A percentile compares a stretch with the other conserved stretches of the same genome.
Evolutionary conservation across 1,139 yeast species (phyloP).

Genomic region (Candida gigantensis): DNA sequence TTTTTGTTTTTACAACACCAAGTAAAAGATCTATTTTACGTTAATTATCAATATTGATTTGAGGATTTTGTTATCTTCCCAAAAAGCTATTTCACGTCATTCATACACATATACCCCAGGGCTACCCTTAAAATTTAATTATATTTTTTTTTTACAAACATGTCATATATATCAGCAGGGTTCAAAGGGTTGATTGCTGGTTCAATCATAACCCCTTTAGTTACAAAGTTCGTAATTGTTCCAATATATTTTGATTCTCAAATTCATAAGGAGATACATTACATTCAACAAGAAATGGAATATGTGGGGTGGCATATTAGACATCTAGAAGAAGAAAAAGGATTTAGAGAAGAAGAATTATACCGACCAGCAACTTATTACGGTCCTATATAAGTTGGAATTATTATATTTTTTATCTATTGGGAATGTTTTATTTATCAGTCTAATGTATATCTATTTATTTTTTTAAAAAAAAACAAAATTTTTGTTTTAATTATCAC

Average conservation of each 20-base stretch:
- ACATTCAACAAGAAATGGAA: slow-evolving; percentile 35
- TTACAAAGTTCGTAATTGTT: slow-evolving; percentile 27
- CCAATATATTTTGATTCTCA: slow-evolving; percentile 28
- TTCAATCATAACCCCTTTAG: slow-evolving; percentile 30
- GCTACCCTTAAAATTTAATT: too few species aligned
- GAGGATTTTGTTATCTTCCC: too few species aligned
- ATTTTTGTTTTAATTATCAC: slow-evolving; percentile 1
- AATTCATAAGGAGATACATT: slow-evolving; percentile 31
- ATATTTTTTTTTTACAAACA: slow-evolving; percentile 2
- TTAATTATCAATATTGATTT: too few species aligned
- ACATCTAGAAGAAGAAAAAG: slow-evolving; percentile 32
- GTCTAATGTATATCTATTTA: neutral
- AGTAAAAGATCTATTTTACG: too few species aligned
- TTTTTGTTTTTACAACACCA: too few species aligned
- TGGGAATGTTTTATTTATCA: neutral
- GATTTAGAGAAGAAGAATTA: slow-evolving; percentile 29
- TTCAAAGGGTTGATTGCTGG: slow-evolving; percentile 31
- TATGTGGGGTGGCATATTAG: slow-evolving; percentile 43
- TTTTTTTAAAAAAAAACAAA: too few species aligned
- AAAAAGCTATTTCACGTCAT: too few species aligned
- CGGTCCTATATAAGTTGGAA: slow-evolving; percentile 11
- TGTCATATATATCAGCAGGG: slow-evolving; percentile 16
- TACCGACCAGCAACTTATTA: slow-evolving; percentile 33
- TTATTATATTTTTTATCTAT: neutral
- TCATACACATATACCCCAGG: too few species aligned